phyloP scores from a whole-genome alignment of 257 asterid species.

The Petunia secreta region DNA sequence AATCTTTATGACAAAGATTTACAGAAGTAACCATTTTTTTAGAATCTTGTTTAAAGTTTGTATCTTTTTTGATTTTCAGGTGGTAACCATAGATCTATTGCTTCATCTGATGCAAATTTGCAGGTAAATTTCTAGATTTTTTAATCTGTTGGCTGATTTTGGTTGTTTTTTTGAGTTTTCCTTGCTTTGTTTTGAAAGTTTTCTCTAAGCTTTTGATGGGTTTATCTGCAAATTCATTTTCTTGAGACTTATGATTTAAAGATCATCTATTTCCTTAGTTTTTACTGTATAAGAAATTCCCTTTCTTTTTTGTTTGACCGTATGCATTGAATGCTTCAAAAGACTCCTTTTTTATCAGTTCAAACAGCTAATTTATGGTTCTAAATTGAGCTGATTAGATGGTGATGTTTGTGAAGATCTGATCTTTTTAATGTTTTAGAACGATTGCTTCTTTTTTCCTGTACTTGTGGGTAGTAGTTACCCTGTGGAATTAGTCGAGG shows the following conservation, averaged over 20 bases:
- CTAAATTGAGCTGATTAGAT: slow-evolving; percentile 9
- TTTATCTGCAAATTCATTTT: slow-evolving; percentile 27
- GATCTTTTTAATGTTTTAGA: slow-evolving; percentile 15
- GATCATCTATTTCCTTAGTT: not conserved
- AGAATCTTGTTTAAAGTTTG: slow-evolving; percentile 30
- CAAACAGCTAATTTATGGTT: not conserved
- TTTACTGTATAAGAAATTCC: not conserved
- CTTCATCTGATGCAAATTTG: slow-evolving; percentile 53
- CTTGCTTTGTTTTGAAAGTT: not conserved
- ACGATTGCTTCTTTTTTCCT: not conserved
- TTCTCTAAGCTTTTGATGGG: slow-evolving; percentile 17
- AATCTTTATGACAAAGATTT: slow-evolving; percentile 24
- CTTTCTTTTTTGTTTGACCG: slow-evolving; percentile 3
- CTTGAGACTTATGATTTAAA: not conserved
- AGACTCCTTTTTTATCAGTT: not conserved
- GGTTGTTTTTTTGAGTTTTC: slow-evolving; percentile 27
- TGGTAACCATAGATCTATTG: slow-evolving; percentile 64
- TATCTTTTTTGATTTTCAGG: slow-evolving; percentile 48
- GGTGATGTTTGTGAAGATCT: slow-evolving; percentile 3
- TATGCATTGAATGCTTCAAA: slow-evolving; percentile 14
- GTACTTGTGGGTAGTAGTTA: too few species aligned
- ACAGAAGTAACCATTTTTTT: too few species aligned
- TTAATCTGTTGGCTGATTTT: slow-evolving; percentile 10
- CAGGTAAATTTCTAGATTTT: slow-evolving; percentile 44
- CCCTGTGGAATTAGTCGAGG: too few species aligned